Conservation (phyloP, 2,329 filamentous ascomycete species). For the Penicillium sp. region DNA sequence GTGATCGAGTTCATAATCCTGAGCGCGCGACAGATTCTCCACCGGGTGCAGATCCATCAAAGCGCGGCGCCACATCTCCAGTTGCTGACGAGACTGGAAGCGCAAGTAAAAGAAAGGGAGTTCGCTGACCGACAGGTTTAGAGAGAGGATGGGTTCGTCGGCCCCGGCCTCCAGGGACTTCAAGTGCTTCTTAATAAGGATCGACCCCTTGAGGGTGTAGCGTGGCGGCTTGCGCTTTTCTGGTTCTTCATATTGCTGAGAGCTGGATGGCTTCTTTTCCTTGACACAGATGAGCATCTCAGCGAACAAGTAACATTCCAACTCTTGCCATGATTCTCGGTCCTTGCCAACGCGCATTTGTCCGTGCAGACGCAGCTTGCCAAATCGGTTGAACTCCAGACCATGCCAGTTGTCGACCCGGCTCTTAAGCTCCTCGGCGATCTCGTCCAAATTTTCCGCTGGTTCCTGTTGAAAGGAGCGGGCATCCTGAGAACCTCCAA, state of each 20-base stretch:
- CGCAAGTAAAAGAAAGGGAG: slow-evolving; percentile 91
- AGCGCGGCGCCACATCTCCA: slow-evolving; percentile 88
- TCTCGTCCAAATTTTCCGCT: slow-evolving; percentile 73
- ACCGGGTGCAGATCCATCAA: slow-evolving; percentile 78
- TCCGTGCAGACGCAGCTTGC: slow-evolving; percentile 84
- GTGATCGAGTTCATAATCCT: slow-evolving; percentile 76
- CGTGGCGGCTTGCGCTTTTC: slow-evolving; percentile 65
- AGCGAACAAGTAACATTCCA: slow-evolving; percentile 94
- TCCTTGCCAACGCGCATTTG: slow-evolving; percentile 94
- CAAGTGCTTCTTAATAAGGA: slow-evolving; percentile 96
- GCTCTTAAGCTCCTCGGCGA: slow-evolving; percentile 77
- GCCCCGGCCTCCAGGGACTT: slow-evolving; percentile 74
- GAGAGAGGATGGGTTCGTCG: slow-evolving; percentile 81
- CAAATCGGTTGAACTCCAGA: slow-evolving; percentile 87
- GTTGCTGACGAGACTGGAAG: slow-evolving; percentile 74
- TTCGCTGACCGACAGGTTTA: slow-evolving; percentile 87
- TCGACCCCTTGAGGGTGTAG: slow-evolving; percentile 93
- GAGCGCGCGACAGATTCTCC: slow-evolving; percentile 61
- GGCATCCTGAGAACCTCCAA: slow-evolving; percentile 47
- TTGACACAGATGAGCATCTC: slow-evolving; percentile 99
- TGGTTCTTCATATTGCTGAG: slow-evolving; percentile 62
- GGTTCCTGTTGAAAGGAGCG: slow-evolving; percentile 72
- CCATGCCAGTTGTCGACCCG: slow-evolving; percentile 99
- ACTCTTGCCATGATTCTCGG: slow-evolving; percentile 92
- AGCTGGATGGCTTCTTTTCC: slow-evolving; percentile 72